These are phyloP conservation scores for Luvunga scandens DNA, from an alignment of 345 rosid genomes.

Conservation along the genomic window DNA sequence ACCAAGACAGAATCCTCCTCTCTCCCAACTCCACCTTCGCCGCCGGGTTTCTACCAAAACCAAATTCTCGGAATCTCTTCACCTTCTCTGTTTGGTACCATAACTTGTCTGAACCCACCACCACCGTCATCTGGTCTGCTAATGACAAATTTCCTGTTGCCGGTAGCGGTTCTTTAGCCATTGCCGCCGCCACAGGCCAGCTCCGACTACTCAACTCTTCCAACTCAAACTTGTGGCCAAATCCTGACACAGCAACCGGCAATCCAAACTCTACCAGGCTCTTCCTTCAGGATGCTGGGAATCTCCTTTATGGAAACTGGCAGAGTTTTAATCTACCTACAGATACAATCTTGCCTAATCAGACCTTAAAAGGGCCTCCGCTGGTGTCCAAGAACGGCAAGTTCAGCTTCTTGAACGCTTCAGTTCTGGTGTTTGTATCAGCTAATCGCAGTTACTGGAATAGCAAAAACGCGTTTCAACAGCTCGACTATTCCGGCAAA, in stretches of 20 bases:
- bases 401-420: constrained; percentile 32
- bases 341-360: constrained; percentile 48
- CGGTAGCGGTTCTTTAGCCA: constrained; percentile 21
- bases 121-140: constrained; percentile 45
- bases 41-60: constrained; percentile 40
- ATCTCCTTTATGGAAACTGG: constrained; percentile 42
- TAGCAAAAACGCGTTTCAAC: background rate
- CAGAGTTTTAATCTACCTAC: constrained; percentile 38
- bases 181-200: constrained; percentile 27
- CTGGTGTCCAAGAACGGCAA: constrained; percentile 38
- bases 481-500: constrained; percentile 22
- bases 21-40: constrained; percentile 51
- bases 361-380: constrained; percentile 14
- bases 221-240: constrained; percentile 28
- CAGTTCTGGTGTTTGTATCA: constrained; percentile 19
- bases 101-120: constrained; percentile 18
- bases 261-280: constrained; percentile 33
- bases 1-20: constrained; percentile 33
- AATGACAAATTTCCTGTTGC: constrained; percentile 14
- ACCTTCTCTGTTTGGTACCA: constrained; percentile 54
- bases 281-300: constrained; percentile 31
- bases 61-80: constrained; percentile 22
- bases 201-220: constrained; percentile 33
- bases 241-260: background rate
- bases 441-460: constrained; percentile 30